Conservation (phyloP, 257 asterid genomes). For the Solanum clarkiae region DNA sequence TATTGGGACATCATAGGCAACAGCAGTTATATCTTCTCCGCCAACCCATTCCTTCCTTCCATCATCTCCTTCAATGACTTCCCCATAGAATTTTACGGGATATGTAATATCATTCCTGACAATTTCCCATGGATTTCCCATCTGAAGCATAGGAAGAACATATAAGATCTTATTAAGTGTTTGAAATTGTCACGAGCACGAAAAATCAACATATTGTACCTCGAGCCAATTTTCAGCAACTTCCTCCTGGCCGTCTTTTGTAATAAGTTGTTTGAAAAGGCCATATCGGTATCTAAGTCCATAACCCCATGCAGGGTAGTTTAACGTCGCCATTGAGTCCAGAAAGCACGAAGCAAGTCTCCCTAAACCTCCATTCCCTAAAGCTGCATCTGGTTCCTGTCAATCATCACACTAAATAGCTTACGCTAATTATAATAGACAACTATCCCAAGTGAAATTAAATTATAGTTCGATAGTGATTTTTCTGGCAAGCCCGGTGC, state of each 20-base stretch:
- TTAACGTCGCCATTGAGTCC: slow-evolving; percentile 74
- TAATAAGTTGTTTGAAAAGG: slow-evolving; percentile 58
- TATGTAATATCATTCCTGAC: slow-evolving; percentile 61
- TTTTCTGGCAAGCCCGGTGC: background rate
- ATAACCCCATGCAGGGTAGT: slow-evolving; percentile 92
- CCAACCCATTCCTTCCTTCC: slow-evolving; percentile 72
- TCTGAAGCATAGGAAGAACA: slow-evolving; percentile 13
- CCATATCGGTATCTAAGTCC: slow-evolving; percentile 83
- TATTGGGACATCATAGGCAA: slow-evolving; percentile 77
- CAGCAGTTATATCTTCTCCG: slow-evolving; percentile 67
- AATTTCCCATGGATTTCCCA: slow-evolving; percentile 88
- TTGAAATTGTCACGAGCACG: background rate
- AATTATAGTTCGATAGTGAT: background rate
- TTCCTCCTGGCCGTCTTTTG: slow-evolving; percentile 86
- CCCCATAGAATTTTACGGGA: slow-evolving; percentile 64
- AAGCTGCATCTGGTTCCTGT: slow-evolving; percentile 90
- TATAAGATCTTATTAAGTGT: background rate
- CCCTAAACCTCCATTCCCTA: slow-evolving; percentile 87
- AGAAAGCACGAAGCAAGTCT: slow-evolving; percentile 90
- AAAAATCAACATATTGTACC: slow-evolving; percentile 20
- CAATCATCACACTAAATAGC: background rate
- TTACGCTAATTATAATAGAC: background rate
- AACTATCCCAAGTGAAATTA: background rate
- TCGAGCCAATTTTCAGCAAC: slow-evolving; percentile 93
- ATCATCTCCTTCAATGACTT: slow-evolving; percentile 48